Conservation (phyloP, 345 rosid genomes). For the Lepidium didymum region DNA sequence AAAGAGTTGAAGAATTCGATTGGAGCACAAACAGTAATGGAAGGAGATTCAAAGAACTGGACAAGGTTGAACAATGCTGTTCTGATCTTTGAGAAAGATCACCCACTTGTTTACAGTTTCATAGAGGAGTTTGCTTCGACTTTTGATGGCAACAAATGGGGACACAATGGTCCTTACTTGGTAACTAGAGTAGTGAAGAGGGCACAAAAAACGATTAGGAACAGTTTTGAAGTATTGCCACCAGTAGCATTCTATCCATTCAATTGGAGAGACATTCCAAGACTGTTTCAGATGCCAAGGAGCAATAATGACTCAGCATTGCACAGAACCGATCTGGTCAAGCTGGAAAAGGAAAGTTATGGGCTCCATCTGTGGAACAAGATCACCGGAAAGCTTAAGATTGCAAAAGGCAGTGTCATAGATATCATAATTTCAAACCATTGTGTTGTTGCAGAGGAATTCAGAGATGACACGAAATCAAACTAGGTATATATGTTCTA, state of each 20-base stretch:
- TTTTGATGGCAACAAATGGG: conserved; percentile 81
- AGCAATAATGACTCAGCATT: conserved; percentile 27
- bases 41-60: conserved; percentile 48
- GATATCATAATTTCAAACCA: conserved; percentile 40
- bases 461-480: conserved; percentile 2
- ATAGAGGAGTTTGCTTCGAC: conserved; percentile 65
- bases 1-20: conserved; percentile 48
- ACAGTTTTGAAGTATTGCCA: conserved; percentile 45
- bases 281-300: conserved; percentile 49
- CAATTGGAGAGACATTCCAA: conserved; percentile 48
- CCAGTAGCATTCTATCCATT: conserved; percentile 71
- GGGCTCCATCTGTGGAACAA: conserved; percentile 82
- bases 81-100: conserved; percentile 54
- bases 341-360: conserved; percentile 38
- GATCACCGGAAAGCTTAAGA: conserved; percentile 42
- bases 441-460: conserved; percentile 46
- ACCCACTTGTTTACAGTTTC: conserved; percentile 53
- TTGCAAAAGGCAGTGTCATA: conserved; percentile 64
- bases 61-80: conserved; percentile 75
- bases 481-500: not conserved
- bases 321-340: conserved; percentile 44
- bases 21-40: conserved; percentile 64
- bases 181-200: conserved; percentile 55
- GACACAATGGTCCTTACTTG: conserved; percentile 80
- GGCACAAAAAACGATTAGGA: conserved; percentile 33